Conservation (phyloP, 192 early-diverging fungal genomes). For the Mortierella alpina region DNA sequence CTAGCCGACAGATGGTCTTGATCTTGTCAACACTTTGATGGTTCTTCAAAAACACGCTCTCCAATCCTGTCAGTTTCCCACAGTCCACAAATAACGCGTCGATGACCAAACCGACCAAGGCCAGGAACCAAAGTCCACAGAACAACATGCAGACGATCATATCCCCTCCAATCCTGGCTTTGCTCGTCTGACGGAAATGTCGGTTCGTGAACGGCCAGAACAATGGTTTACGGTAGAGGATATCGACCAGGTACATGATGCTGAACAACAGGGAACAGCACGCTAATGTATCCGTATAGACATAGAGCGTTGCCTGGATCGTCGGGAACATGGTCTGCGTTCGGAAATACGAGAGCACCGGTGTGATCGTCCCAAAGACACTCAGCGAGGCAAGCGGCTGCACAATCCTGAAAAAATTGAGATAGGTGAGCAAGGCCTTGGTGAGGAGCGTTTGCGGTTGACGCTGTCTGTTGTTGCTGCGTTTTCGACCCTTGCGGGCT, state of each 20-base stretch:
- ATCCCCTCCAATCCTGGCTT: conserved; percentile 41
- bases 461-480: not conserved
- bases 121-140: conserved; percentile 48
- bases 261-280: conserved; percentile 47
- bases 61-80: conserved; percentile 21
- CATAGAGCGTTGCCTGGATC: conserved; percentile 45
- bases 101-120: conserved; percentile 35
- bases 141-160: conserved; percentile 50
- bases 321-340: conserved; percentile 45
- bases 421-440: conserved; percentile 33
- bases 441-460: conserved; percentile 31
- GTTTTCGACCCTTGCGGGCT: too few species aligned
- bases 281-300: conserved; percentile 35
- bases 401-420: conserved; percentile 39
- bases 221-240: conserved; percentile 39
- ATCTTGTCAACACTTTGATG: conserved; percentile 1
- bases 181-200: conserved; percentile 37
- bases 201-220: conserved; percentile 50
- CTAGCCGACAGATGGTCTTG: conserved; percentile 28
- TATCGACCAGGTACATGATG: conserved; percentile 32
- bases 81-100: conserved; percentile 45
- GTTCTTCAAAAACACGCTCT: conserved; percentile 21
- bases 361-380: conserved; percentile 43
- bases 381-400: conserved; percentile 33
- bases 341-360: conserved; percentile 35